Evolutionary conservation across 257 asterid genomes (phyloP).

Genomic region (Scutellaria galericulata): DNA sequence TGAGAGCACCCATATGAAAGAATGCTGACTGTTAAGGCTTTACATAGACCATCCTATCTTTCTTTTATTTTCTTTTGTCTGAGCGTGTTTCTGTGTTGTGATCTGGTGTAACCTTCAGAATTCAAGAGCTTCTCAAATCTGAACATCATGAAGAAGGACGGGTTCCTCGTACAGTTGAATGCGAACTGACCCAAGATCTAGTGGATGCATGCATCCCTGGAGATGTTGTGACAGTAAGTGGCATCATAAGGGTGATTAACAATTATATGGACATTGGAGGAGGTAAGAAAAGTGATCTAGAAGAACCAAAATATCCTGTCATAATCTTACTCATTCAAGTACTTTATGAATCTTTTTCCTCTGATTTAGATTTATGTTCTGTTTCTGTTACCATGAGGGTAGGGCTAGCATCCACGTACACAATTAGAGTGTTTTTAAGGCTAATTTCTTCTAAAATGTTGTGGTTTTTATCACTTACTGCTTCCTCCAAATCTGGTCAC

Average conservation of each 20-base stretch:
- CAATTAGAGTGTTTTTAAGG: neutral
- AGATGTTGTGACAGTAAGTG: conserved; percentile 90
- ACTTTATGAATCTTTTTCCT: neutral
- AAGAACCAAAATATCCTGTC: conserved; percentile 27
- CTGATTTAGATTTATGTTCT: neutral
- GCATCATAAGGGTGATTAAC: conserved; percentile 87
- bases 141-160: conserved; percentile 97
- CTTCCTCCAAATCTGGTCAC: conserved; percentile 4
- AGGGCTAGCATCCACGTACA: neutral
- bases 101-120: conserved; percentile 46
- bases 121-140: conserved; percentile 87
- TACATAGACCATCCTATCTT: conserved; percentile 7
- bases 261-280: conserved; percentile 99
- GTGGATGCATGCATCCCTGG: conserved; percentile 99
- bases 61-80: neutral
- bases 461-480: conserved; percentile 6
- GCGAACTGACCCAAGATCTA: conserved; percentile 91
- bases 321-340: conserved; percentile 16
- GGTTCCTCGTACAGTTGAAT: conserved; percentile 97
- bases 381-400: conserved; percentile 2
- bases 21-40: conserved; percentile 12
- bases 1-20: conserved; percentile 18
- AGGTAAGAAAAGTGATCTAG: conserved; percentile 54
- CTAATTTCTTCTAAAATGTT: conserved; percentile 15
- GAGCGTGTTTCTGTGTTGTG: neutral